Base-by-base conservation (phyloP, 2,329 filamentous ascomycete genomes). In the Dactylellina parvicollis region DNA sequence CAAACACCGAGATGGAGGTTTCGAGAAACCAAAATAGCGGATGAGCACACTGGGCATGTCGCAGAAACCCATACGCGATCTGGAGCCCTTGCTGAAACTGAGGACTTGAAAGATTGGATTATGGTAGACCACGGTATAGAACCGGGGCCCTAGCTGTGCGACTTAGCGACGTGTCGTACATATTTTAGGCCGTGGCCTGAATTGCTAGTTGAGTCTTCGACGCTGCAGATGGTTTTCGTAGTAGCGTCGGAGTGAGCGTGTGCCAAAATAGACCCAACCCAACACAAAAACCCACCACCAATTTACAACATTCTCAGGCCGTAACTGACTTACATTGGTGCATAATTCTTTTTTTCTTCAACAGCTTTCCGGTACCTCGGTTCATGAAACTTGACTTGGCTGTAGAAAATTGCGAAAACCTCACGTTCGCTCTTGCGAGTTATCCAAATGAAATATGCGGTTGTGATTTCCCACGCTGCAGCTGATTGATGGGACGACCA, bases 231-330 rank as follows among this genome's bases (percentile, higher is more conserved):
- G 20, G 5, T 54, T 62, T 55, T 62, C 64, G 57, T 71, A 56
- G 49, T 30, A 56, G 56, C 47, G 55, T 71, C 66, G 66, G 66
- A 38, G 49, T 71, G 3, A 55, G 66, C 57, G 66, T 47, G 20
- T 10, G 34, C 28, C 44, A 49, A 71, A 71, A 64, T 62, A 57
- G 46, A 22, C 49, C n/a, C n/a, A n/a, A 50, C 24, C 30, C 46
- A 47, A 50, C 65, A 44, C 22, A 40, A 30, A 16, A 32, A n/a
- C 2, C 24, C 46, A 42, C 57, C 20, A 32, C 42, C 50, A 57
- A 71, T 50, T 49, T 47, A 30, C 34, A 46, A 55, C 50, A 52
- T 5, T 10, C 10, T 24, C 32, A 20, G 14, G 1, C 42, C 12
- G 1, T 20, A 40, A 26, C 14, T 22, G 38, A 16, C 26, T 67